Conservation (phyloP, 257 asterid genomes). For the Solanum arcanum region DNA sequence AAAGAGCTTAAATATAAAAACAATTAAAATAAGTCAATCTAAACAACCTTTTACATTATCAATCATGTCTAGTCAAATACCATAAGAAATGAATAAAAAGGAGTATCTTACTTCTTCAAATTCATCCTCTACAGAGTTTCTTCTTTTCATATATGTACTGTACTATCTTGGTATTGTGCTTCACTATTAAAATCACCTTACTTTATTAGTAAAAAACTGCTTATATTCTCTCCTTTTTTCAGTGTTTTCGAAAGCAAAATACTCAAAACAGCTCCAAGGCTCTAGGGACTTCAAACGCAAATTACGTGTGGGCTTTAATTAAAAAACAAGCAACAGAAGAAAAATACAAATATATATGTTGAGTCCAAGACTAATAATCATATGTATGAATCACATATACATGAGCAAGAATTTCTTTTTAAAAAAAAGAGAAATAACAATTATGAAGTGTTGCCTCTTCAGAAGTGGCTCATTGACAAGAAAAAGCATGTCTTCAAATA, state of each 20-base stretch:
- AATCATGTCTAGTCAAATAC: background rate
- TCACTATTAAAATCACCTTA: background rate
- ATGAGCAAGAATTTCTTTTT: background rate
- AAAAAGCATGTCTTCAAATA: background rate
- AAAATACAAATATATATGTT: background rate
- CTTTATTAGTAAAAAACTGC: background rate
- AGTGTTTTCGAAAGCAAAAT: background rate
- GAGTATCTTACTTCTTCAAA: background rate
- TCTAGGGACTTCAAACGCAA: background rate
- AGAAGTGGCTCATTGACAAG: background rate
- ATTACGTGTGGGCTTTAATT: background rate
- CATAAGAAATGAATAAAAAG: background rate
- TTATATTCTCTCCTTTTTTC: background rate
- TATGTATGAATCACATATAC: background rate
- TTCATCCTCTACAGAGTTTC: background rate
- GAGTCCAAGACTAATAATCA: background rate
- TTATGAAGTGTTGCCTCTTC: background rate
- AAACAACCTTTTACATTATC: background rate
- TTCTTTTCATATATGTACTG: background rate
- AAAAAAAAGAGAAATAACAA: background rate
- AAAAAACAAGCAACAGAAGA: background rate
- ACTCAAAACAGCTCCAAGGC: background rate
- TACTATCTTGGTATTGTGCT: background rate
- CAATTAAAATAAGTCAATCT: background rate
- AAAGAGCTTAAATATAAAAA: background rate